phyloP scores from a whole-genome alignment of 495 filamentous ascomycete species.

The Neurospora sp. region DNA sequence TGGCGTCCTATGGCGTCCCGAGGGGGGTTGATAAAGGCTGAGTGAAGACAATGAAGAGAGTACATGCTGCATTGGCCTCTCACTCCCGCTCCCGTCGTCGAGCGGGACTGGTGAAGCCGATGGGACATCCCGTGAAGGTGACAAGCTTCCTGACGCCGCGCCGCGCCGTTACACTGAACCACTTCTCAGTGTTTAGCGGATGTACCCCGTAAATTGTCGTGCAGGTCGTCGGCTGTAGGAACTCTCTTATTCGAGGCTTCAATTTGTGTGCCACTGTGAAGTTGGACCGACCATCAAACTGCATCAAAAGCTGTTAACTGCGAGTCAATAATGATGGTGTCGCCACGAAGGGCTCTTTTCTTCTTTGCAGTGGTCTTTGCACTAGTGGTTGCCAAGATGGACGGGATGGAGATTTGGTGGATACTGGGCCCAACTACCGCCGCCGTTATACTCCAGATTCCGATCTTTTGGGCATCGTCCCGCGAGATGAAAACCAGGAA shows the following conservation, averaged over 20 bases:
- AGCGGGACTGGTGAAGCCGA: not conserved
- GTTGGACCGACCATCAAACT: not conserved
- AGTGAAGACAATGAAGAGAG: not conserved
- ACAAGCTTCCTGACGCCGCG: not conserved
- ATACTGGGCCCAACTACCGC: not conserved
- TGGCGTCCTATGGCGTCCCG: not conserved
- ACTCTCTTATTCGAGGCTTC: not conserved
- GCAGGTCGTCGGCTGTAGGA: not conserved
- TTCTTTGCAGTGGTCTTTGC: not conserved
- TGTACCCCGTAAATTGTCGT: not conserved
- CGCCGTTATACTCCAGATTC: not conserved
- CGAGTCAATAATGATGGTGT: not conserved
- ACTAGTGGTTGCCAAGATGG: conserved; percentile 2
- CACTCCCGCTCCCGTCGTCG: not conserved
- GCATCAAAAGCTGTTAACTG: not conserved
- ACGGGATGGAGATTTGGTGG: not conserved
- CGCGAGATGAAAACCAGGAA: not conserved
- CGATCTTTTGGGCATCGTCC: not conserved
- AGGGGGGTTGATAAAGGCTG: not conserved
- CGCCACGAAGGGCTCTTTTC: not conserved
- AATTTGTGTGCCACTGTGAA: not conserved
- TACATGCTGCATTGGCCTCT: not conserved
- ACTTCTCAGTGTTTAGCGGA: not conserved
- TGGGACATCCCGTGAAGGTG: not conserved
- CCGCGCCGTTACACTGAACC: not conserved